Conservation (phyloP, 306 rosid species). For the Dalbergia cultrata region DNA sequence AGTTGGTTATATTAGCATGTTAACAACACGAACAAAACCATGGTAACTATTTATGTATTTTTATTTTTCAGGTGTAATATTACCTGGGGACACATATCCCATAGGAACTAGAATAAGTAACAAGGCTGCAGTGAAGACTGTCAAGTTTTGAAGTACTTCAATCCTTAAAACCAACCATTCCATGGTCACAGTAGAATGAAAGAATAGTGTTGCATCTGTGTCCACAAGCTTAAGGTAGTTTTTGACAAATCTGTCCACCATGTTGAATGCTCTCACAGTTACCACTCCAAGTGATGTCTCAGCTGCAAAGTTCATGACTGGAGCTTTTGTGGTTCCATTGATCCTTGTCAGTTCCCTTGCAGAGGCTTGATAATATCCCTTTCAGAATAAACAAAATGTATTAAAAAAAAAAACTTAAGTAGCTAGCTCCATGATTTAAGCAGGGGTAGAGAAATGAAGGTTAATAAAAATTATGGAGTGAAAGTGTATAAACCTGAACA, state of each 20-base stretch:
- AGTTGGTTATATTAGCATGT: background rate
- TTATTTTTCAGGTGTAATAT: background rate
- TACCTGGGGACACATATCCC: slow-evolving; percentile 71
- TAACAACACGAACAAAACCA: background rate
- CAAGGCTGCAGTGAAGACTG: slow-evolving; percentile 70
- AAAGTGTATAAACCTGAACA: slow-evolving; percentile 57
- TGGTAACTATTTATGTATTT: background rate
- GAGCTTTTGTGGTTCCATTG: slow-evolving; percentile 94
- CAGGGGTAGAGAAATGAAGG: background rate
- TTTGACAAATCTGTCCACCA: slow-evolving; percentile 61
- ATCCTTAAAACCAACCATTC: slow-evolving; percentile 77
- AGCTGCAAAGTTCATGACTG: slow-evolving; percentile 75
- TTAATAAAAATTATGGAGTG: slow-evolving; percentile 3
- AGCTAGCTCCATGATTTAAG: slow-evolving; percentile 1
- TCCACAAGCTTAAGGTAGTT: slow-evolving; percentile 70
- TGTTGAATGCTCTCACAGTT: slow-evolving; percentile 77
- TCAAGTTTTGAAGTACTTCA: slow-evolving; percentile 76
- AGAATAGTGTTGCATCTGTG: slow-evolving; percentile 73
- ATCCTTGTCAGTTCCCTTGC: slow-evolving; percentile 80
- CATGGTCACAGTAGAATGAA: slow-evolving; percentile 67
- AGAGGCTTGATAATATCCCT: slow-evolving; percentile 81
- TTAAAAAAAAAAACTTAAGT: background rate
- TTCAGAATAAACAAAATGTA: background rate
- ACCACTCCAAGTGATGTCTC: slow-evolving; percentile 87
- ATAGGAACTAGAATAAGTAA: slow-evolving; percentile 69